These are phyloP conservation scores for Fusarium albosuccineum DNA, from an alignment of 2,329 filamentous ascomycete species.

Conservation along the genomic window DNA sequence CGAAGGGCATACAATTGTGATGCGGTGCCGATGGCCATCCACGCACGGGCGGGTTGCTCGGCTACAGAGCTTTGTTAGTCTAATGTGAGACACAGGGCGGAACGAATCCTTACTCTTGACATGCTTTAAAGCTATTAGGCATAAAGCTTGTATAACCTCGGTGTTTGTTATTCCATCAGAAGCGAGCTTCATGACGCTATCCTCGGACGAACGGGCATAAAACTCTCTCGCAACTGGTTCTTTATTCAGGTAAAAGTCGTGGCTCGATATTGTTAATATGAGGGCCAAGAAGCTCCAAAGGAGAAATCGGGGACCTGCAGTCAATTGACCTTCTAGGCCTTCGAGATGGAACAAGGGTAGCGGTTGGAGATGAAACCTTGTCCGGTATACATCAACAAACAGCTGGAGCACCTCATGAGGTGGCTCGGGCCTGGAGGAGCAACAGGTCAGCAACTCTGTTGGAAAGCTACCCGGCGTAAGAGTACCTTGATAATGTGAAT, in stretches of 20 bases:
- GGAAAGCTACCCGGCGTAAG: no score
- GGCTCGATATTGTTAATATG: not conserved
- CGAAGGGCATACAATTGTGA: not conserved
- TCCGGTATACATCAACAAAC: constrained; percentile 2
- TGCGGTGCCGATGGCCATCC: constrained; percentile 4
- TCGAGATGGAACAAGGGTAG: constrained; percentile 1
- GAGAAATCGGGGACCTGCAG: not conserved
- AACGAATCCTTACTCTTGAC: not conserved
- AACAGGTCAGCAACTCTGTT: no score
- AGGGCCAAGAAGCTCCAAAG: constrained; percentile 4
- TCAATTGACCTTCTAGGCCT: not conserved
- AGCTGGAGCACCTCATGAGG: not conserved
- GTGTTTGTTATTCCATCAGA: not conserved
- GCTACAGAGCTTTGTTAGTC: not conserved
- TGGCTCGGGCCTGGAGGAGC: no score
- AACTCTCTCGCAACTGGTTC: not conserved
- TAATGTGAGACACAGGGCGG: no score
- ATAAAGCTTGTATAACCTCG: constrained; percentile 3
- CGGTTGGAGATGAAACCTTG: constrained; percentile 2
- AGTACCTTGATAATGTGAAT: no score
- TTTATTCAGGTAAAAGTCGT: not conserved
- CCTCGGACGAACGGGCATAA: not conserved
- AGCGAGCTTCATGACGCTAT: not conserved
- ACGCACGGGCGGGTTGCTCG: not conserved
- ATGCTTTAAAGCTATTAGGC: constrained; percentile 1